Percentiles rank a stretch among this genome's conserved stretches.
These are phyloP conservation scores for Sporisorium sorghi DNA, from an alignment of 1,284 basidiomycete species.

Conservation along the genomic window DNA sequence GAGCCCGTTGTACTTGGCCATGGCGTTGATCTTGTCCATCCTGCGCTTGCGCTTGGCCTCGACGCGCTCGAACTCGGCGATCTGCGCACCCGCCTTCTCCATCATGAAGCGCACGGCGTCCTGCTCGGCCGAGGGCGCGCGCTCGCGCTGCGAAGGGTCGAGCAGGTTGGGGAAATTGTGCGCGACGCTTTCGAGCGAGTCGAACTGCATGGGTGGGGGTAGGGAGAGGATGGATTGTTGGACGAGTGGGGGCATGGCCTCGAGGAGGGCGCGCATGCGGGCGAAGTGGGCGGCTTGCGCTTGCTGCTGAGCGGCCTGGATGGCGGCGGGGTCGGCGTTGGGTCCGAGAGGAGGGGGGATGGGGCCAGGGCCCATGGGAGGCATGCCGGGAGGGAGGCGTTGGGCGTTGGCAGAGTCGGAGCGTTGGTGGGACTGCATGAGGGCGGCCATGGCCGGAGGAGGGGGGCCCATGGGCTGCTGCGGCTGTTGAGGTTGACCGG, in stretches of 20 bases:
- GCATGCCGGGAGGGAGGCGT: conserved; percentile 16
- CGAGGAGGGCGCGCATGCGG: conserved; percentile 63
- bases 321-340: conserved; percentile 40
- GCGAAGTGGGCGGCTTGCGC: conserved; percentile 61
- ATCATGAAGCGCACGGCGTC: conserved; percentile 59
- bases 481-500: conserved; percentile 6
- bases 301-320: conserved; percentile 44
- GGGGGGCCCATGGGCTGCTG: conserved; percentile 4
- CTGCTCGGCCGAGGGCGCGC: conserved; percentile 45
- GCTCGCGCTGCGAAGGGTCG: conserved; percentile 44
- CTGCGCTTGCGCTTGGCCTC: conserved; percentile 59
- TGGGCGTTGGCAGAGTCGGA: conserved; percentile 15
- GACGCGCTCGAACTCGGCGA: conserved; percentile 54
- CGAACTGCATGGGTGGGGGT: conserved; percentile 67
- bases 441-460: conserved; percentile 30
- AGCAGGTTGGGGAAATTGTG: conserved; percentile 60
- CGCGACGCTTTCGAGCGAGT: conserved; percentile 60
- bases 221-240: conserved; percentile 61
- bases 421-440: conserved; percentile 38
- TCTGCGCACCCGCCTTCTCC: conserved; percentile 47
- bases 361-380: conserved; percentile 22
- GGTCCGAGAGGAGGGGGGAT: conserved; percentile 18
- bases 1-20: conserved; percentile 95
- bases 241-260: conserved; percentile 61
- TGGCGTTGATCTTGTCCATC: conserved; percentile 67